Evolutionary conservation across 352 stramenopile species (phyloP), one percentile per base, ranked within the genome.

Genomic region (Globisporangium alternatum): DNA sequence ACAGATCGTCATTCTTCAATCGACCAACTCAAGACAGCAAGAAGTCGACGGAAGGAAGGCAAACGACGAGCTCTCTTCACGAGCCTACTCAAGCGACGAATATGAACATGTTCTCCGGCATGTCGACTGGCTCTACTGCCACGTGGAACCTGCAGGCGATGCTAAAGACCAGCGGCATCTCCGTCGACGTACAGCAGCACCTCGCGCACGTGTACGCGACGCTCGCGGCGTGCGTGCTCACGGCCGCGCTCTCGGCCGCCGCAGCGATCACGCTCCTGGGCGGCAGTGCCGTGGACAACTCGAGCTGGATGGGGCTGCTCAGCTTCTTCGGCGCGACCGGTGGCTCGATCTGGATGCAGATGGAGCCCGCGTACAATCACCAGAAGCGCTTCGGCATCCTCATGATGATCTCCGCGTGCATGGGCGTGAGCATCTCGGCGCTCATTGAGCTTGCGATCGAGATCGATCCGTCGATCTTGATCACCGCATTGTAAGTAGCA

Each of bases 391-490:
- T 93, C 52, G 73, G 61, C 44, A 87, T 93, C 56, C 79, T 93
- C 64, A 82, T 90, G 76, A 60, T 65, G 33, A 78, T 95, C 37
- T 75, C 84, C 2, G 81, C 83, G 44, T 77, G 74, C 33, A 85
- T 91, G 68, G 88, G 88, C 22, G 63, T 96, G 43, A 89, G 67
- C 48, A 71, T 91, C 62, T 86, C 83, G 28, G 80, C 80, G 25
- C 76, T 97, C 33, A 76, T 97, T 10, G 78, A 83, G 19, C 60
- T 95, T 22, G 86, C 84, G n/a, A 74, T 95, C 12, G 43, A 82
- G 44, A 71, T 95, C 45, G 83, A 96, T 64, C 83, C 88, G 25
- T 77, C 73, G 51, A 84, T 97, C 43, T 67, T 96, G 47, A 75
- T 96, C 44, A 88, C 79, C 30, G 84, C 90, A 52, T 78, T 93